phyloP scores from a whole-genome alignment of 2,329 filamentous ascomycete genomes.

The Chalara sp. region DNA sequence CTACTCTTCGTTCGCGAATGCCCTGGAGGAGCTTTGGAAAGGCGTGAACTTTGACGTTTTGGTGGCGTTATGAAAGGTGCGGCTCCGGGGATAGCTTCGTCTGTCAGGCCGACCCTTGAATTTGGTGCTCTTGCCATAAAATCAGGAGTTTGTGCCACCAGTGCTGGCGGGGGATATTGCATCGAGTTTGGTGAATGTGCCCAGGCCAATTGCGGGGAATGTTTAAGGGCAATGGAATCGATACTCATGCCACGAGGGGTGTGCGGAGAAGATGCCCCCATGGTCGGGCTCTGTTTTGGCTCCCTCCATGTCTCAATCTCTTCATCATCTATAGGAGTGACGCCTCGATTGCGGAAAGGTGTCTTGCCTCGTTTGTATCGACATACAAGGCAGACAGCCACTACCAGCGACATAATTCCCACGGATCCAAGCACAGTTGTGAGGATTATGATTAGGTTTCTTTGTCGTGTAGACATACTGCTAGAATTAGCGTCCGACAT shows the following conservation, averaged over 20 bases:
- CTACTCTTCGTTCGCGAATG: slow-evolving; percentile 24
- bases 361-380: slow-evolving; percentile 22
- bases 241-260: slow-evolving; percentile 6
- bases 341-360: slow-evolving; percentile 45
- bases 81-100: slow-evolving; percentile 53
- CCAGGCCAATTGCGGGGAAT: slow-evolving; percentile 21
- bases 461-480: slow-evolving; percentile 1
- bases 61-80: slow-evolving; percentile 46
- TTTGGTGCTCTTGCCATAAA: slow-evolving; percentile 55
- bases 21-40: slow-evolving; percentile 37
- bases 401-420: slow-evolving; percentile 16
- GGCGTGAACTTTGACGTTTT: slow-evolving; percentile 45
- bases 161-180: slow-evolving; percentile 23
- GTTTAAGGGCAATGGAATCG: slow-evolving; percentile 7
- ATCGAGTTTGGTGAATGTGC: slow-evolving; percentile 19
- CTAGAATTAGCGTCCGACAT: not conserved
- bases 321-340: slow-evolving; percentile 57
- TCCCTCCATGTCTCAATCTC: slow-evolving; percentile 56
- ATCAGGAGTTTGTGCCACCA: slow-evolving; percentile 28
- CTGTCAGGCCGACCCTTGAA: slow-evolving; percentile 54
- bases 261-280: not conserved
- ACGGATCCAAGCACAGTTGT: slow-evolving; percentile 20
- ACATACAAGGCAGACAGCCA: slow-evolving; percentile 13
- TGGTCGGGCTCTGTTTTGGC: slow-evolving; percentile 9
- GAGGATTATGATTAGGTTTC: slow-evolving; percentile 19